Percentiles rank a stretch among this genome's conserved stretches.
Evolutionary conservation across 306 rosid genomes (phyloP).

Genomic region (Corylus avellana): DNA sequence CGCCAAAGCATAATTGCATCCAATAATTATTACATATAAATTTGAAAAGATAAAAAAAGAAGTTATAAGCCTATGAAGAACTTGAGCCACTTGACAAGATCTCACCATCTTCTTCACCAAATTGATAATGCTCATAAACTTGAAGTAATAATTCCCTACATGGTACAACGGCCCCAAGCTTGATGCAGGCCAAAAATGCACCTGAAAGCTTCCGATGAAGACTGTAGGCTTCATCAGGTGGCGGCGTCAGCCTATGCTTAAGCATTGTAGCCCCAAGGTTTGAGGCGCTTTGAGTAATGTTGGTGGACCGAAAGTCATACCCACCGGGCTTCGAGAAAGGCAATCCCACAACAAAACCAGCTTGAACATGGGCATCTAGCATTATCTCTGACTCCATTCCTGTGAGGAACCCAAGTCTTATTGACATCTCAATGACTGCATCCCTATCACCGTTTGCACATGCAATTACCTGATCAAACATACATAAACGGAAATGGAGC

Average conservation of each 20-base stretch:
- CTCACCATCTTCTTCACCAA: conserved; percentile 51
- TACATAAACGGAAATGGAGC: conserved; percentile 15
- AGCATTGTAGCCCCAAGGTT: conserved; percentile 93
- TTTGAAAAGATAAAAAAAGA: conserved; percentile 8
- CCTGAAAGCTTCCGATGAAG: conserved; percentile 95
- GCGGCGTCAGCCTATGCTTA: conserved; percentile 91
- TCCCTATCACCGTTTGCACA: conserved; percentile 75
- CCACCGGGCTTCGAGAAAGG: conserved; percentile 75
- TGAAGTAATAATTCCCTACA: conserved; percentile 78
- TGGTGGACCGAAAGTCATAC: conserved; percentile 64
- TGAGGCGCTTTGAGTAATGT: conserved; percentile 70
- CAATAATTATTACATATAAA: conserved; percentile 21
- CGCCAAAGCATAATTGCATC: conserved; percentile 23
- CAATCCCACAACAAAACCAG: conserved; percentile 91
- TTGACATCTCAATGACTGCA: conserved; percentile 82
- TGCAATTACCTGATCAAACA: conserved; percentile 68
- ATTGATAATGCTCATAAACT: conserved; percentile 55
- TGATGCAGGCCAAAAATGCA: conserved; percentile 90
- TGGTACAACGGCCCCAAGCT: conserved; percentile 85
- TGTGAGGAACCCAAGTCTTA: conserved; percentile 83
- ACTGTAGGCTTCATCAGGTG: conserved; percentile 93
- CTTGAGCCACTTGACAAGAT: conserved; percentile 37
- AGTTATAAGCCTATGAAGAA: conserved; percentile 27
- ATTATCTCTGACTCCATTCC: conserved; percentile 87
- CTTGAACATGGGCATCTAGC: conserved; percentile 94